A percentile compares a stretch with the other conserved stretches of the same genome.
Evolutionary conservation across 2,329 filamentous ascomycete species (phyloP).

Genomic region (Cadophora gregata): DNA sequence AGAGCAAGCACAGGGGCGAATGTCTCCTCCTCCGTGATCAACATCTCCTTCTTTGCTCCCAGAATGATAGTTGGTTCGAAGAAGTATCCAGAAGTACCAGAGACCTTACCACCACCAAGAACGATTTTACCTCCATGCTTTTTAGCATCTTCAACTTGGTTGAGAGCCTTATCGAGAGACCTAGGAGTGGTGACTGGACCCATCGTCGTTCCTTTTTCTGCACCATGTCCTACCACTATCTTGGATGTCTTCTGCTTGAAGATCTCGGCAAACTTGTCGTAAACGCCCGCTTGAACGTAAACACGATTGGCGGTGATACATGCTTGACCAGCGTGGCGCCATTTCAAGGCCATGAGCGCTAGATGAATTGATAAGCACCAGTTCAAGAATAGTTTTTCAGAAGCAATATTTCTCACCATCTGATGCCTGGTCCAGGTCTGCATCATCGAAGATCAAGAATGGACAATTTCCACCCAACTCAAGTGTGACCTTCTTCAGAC

Average conservation of each 20-base stretch:
- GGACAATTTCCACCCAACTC: conserved; percentile 71
- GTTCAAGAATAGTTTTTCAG: neutral
- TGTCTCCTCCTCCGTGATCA: conserved; percentile 63
- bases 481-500: conserved; percentile 68
- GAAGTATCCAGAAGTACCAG: conserved; percentile 64
- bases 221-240: conserved; percentile 67
- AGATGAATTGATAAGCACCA: neutral
- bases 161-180: conserved; percentile 60
- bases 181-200: conserved; percentile 64
- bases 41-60: conserved; percentile 63
- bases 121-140: conserved; percentile 67
- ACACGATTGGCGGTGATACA: conserved; percentile 71
- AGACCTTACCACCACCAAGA: conserved; percentile 62
- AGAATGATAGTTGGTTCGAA: conserved; percentile 72
- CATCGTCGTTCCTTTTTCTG: conserved; percentile 61
- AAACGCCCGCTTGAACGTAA: conserved; percentile 67
- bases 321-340: conserved; percentile 66
- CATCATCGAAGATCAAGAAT: conserved; percentile 69
- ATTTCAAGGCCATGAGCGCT: conserved; percentile 56
- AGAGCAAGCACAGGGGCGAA: conserved; percentile 70
- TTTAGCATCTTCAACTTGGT: conserved; percentile 68
- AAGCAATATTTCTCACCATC: conserved; percentile 46
- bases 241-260: conserved; percentile 57
- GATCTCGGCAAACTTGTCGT: conserved; percentile 63
- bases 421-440: conserved; percentile 62